These are phyloP conservation scores for Rhynchosporium agropyri DNA, from an alignment of 2,329 filamentous ascomycete genomes.

Conservation along the genomic window DNA sequence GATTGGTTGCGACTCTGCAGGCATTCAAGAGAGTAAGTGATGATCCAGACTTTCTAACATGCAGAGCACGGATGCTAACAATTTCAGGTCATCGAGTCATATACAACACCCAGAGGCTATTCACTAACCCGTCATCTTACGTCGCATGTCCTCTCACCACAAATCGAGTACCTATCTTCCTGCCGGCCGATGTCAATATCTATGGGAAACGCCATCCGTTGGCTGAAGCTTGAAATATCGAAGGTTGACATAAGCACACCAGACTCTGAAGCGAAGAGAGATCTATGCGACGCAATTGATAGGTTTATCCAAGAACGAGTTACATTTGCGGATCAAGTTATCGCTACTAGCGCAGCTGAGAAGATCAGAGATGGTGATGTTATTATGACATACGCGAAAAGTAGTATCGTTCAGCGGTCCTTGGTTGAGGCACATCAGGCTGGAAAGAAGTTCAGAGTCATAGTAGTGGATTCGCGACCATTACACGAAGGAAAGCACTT, in stretches of 20 bases:
- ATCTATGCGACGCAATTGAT: conserved; percentile 80
- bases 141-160: conserved; percentile 85
- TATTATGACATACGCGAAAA: conserved; percentile 84
- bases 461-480: conserved; percentile 78
- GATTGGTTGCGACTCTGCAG: conserved; percentile 83
- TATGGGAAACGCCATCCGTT: conserved; percentile 95
- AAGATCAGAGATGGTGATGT: conserved; percentile 80
- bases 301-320: conserved; percentile 89
- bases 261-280: conserved; percentile 79
- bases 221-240: conserved; percentile 89
- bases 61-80: conserved; percentile 24
- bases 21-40: conserved; percentile 79
- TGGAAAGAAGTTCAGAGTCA: conserved; percentile 79
- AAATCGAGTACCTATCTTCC: conserved; percentile 92
- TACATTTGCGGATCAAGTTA: conserved; percentile 82
- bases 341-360: conserved; percentile 72
- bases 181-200: conserved; percentile 95
- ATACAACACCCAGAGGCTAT: conserved; percentile 81
- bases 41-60: conserved; percentile 17
- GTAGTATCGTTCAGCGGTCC: conserved; percentile 81
- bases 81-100: conserved; percentile 81
- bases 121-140: conserved; percentile 90
- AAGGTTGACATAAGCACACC: conserved; percentile 85
- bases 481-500: conserved; percentile 71
- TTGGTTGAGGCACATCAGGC: conserved; percentile 70